A percentile compares a stretch with the other conserved stretches of the same genome.
These are phyloP conservation scores for Teratosphaeria pseudoeucalypti DNA, from an alignment of 2,329 filamentous ascomycete species.

Conservation along the genomic window DNA sequence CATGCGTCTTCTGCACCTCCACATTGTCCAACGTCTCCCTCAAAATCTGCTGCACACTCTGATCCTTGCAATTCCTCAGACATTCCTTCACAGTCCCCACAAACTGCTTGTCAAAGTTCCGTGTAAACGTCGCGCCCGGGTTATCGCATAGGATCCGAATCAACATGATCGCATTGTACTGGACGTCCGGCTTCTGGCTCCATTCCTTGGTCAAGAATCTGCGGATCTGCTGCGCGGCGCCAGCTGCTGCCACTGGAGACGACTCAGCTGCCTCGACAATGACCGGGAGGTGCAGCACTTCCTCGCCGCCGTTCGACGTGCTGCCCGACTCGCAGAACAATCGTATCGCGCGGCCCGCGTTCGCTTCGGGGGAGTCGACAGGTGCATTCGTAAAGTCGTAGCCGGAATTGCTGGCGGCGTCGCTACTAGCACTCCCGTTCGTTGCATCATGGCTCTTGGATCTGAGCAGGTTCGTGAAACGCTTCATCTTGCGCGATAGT, in stretches of 20 bases:
- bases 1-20: constrained; percentile 58
- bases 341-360: constrained; percentile 55
- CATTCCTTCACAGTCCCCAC: constrained; percentile 64
- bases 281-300: constrained; percentile 81
- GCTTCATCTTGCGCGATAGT: constrained; percentile 11
- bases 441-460: constrained; percentile 11
- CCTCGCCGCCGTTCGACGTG: constrained; percentile 57
- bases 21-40: constrained; percentile 77
- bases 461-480: constrained; percentile 14
- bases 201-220: constrained; percentile 68
- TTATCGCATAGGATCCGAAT: constrained; percentile 87
- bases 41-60: constrained; percentile 71
- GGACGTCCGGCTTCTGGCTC: constrained; percentile 52
- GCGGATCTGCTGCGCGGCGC: constrained; percentile 70
- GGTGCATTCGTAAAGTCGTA: constrained; percentile 12
- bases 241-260: constrained; percentile 71
- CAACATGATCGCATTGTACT: constrained; percentile 96
- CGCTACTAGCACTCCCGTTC: background rate
- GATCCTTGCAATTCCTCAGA: constrained; percentile 59
- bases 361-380: constrained; percentile 53
- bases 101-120: constrained; percentile 79
- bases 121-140: constrained; percentile 81
- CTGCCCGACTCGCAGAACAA: constrained; percentile 70
- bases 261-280: constrained; percentile 95
- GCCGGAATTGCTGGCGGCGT: background rate